Evolutionary conservation across 495 filamentous ascomycete genomes (phyloP), one percentile per base, ranked within the genome.

Genomic region (Xylaria sp.): DNA sequence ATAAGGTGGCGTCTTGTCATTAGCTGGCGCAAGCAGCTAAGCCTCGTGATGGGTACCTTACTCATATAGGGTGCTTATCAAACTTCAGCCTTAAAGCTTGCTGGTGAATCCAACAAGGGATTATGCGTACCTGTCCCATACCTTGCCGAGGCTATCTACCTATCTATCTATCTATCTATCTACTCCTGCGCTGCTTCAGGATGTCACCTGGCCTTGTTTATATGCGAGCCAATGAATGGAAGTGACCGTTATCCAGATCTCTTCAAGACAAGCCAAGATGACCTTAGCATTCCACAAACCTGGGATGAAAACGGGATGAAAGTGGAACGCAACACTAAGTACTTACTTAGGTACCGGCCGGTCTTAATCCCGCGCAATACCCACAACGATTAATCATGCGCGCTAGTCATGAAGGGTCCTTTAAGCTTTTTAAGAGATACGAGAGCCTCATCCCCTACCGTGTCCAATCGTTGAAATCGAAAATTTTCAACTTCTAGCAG

Each of bases 311-410:
- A 41, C 59, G 35, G 59, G 59, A 62, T 43, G 59, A 29, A 26
- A 43, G 59, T 62, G 26, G 63, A 66, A 52, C 46, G 63, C 63
- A n/a, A n/a, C n/a, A 52, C 63, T 52, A 66, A 24, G 29, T n/a
- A n/a, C n/a, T n/a, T n/a, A n/a, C 17, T 15, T 52, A 14, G 40
- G 44, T 66, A 31, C 63, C 63, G 63, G 26, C 5, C 44, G 15
- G 43, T 14, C 29, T 26, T 44, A 61, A 46, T 31, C 61, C 40
- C 61, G 29, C 7, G 33, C 53, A 35, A 35, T 58, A 59, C 37
- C 57, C 57, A 59, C 57, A 35, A 21, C 33, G 29, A 37, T 29
- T 43, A 43, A 21, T 61, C 58, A 61, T 29, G 35, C n/a, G 35
- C 19, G 12, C 59, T 62, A 62, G 59, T 43, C 37, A 41, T 15